A percentile compares a stretch with the other conserved stretches of the same genome.
phyloP scores from a whole-genome alignment of 169 alveolate genomes.

The Theileria annulata region DNA sequence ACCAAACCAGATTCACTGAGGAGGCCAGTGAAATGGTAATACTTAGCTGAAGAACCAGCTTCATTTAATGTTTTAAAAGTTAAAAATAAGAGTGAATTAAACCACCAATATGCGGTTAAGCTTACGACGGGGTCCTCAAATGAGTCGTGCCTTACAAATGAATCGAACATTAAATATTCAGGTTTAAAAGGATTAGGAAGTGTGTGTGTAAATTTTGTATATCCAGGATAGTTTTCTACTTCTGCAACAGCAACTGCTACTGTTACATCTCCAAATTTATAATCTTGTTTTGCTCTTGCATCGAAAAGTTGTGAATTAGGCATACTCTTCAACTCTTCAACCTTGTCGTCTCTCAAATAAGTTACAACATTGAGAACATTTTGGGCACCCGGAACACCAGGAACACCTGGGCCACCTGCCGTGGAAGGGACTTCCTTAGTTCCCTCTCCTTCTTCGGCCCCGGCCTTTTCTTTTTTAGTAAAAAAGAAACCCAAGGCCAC shows the following conservation, averaged over 20 bases:
- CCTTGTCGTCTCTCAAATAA: background rate
- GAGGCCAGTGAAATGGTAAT: background rate
- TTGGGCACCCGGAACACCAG: background rate
- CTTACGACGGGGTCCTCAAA: constrained; percentile 10
- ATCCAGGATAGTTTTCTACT: constrained; percentile 12
- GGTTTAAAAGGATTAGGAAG: background rate
- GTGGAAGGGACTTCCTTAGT: background rate
- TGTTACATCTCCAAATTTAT: background rate
- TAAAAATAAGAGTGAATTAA: background rate
- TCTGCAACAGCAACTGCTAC: constrained; percentile 5
- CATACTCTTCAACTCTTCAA: background rate
- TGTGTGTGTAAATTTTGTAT: constrained; percentile 11
- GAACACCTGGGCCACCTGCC: background rate
- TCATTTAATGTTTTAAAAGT: background rate
- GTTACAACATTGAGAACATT: constrained; percentile 9
- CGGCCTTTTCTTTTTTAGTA: background rate
- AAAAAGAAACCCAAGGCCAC: constrained; percentile 5
- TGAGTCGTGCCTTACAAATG: background rate
- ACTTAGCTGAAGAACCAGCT: background rate
- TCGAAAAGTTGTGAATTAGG: background rate
- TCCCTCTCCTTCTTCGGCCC: background rate
- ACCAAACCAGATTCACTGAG: background rate
- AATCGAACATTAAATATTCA: background rate
- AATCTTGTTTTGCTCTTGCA: constrained; percentile 5
- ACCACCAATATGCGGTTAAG: constrained; percentile 2